Evolutionary conservation across 1,284 basidiomycete species (phyloP).

Genomic region (Ustilago cynodontis): DNA sequence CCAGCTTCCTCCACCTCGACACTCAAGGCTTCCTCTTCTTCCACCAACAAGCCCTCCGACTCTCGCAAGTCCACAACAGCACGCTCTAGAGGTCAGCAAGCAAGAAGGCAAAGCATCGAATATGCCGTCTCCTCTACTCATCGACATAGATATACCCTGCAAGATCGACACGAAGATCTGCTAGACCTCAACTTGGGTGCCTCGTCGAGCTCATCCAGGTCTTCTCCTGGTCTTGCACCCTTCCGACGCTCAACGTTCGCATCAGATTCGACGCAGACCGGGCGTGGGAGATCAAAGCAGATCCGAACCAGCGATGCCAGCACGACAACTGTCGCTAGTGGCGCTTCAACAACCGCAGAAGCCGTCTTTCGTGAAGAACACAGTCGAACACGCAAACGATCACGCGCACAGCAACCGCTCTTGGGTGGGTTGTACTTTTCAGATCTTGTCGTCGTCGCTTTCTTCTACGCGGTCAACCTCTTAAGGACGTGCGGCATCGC

Average conservation of each 20-base stretch:
- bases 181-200: conserved; percentile 11
- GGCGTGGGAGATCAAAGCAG: conserved; percentile 6
- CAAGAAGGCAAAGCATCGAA: conserved; percentile 40
- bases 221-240: conserved; percentile 14
- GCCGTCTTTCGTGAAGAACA: conserved; percentile 12
- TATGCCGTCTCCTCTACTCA: conserved; percentile 33
- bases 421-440: conserved; percentile 66
- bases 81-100: conserved; percentile 48
- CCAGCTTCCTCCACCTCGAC: conserved; percentile 53
- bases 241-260: conserved; percentile 20
- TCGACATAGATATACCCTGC: conserved; percentile 7
- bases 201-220: conserved; percentile 13
- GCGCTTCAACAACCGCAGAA: conserved; percentile 10
- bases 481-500: conserved; percentile 62
- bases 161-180: neutral
- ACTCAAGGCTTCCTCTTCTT: conserved; percentile 34
- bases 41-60: conserved; percentile 14
- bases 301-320: neutral
- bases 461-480: conserved; percentile 61
- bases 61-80: conserved; percentile 10
- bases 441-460: conserved; percentile 63
- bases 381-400: conserved; percentile 17
- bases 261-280: conserved; percentile 2
- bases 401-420: conserved; percentile 39
- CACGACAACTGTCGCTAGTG: neutral